A percentile compares a stretch with the other conserved stretches of the same genome.
Evolutionary conservation across 116 monocot species (phyloP).

Genomic region (Posidonia oceanica): DNA sequence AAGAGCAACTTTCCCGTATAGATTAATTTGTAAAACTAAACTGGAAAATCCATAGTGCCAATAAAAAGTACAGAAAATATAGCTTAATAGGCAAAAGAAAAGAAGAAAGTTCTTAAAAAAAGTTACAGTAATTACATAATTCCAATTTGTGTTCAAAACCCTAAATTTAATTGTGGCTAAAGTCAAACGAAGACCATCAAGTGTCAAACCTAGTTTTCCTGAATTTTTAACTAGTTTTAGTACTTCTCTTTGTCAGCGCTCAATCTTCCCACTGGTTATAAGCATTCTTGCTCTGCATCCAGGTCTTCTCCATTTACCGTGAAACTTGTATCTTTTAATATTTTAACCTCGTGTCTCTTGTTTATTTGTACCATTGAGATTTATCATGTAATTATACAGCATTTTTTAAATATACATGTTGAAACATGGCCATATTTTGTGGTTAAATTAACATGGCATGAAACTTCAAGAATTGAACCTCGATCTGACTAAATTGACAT

Average conservation of each 20-base stretch:
- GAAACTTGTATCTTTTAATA: too few relatives aligned
- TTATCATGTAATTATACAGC: too few relatives aligned
- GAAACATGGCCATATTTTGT: too few relatives aligned
- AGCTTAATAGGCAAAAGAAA: too few relatives aligned
- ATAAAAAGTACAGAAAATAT: neutral
- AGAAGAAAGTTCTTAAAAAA: neutral
- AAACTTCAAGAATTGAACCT: too few relatives aligned
- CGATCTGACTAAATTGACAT: too few relatives aligned
- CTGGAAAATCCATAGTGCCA: neutral
- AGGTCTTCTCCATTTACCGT: too few relatives aligned
- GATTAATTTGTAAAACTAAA: neutral
- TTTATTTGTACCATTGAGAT: too few relatives aligned
- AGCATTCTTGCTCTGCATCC: too few relatives aligned
- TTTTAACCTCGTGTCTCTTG: too few relatives aligned
- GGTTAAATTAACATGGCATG: too few relatives aligned
- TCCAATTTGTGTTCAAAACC: neutral
- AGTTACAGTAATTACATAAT: neutral
- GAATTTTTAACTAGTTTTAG: neutral
- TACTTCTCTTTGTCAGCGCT: neutral
- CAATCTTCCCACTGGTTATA: neutral
- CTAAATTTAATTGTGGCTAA: neutral
- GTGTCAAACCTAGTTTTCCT: constrained; percentile 5
- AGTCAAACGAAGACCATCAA: neutral
- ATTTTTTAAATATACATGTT: too few relatives aligned
- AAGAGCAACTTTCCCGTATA: neutral